Conservation (phyloP, 257 asterid genomes). For the Linderniella brevidens region DNA sequence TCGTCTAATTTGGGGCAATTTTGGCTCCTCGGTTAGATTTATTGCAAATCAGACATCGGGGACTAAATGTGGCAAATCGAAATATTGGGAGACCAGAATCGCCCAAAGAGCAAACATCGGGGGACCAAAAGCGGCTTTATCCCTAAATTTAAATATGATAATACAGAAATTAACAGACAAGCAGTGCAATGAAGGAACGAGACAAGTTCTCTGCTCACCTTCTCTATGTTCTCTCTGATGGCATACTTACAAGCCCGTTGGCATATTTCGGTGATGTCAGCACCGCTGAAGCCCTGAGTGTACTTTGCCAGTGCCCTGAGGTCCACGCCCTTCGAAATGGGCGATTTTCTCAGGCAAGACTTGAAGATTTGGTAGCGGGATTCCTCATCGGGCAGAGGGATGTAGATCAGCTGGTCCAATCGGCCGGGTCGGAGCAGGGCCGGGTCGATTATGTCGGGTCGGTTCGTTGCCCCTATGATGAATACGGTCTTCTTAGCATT, state of each 20-base stretch:
- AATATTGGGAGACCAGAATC: too few relatives aligned
- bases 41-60: too few relatives aligned
- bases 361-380: slow-evolving; percentile 45
- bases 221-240: slow-evolving; percentile 48
- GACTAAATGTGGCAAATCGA: too few relatives aligned
- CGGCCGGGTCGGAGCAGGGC: slow-evolving; percentile 60
- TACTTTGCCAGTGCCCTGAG: slow-evolving; percentile 35
- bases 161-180: too few relatives aligned
- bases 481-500: slow-evolving; percentile 49
- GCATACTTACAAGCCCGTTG: slow-evolving; percentile 52
- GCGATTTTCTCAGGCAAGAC: slow-evolving; percentile 39
- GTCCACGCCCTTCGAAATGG: slow-evolving; percentile 31
- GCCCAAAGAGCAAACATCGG: too few relatives aligned
- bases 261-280: slow-evolving; percentile 48
- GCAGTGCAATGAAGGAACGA: not conserved
- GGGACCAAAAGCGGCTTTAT: too few relatives aligned
- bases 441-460: slow-evolving; percentile 48
- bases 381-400: slow-evolving; percentile 51
- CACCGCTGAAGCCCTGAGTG: slow-evolving; percentile 52
- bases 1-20: too few relatives aligned
- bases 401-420: slow-evolving; percentile 46
- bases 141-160: too few relatives aligned
- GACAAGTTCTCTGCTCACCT: slow-evolving; percentile 8
- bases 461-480: slow-evolving; percentile 53
- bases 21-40: too few relatives aligned